Base-by-base conservation (phyloP, 1,139 yeast genomes). In the Nakaseomyces delphensis region DNA sequence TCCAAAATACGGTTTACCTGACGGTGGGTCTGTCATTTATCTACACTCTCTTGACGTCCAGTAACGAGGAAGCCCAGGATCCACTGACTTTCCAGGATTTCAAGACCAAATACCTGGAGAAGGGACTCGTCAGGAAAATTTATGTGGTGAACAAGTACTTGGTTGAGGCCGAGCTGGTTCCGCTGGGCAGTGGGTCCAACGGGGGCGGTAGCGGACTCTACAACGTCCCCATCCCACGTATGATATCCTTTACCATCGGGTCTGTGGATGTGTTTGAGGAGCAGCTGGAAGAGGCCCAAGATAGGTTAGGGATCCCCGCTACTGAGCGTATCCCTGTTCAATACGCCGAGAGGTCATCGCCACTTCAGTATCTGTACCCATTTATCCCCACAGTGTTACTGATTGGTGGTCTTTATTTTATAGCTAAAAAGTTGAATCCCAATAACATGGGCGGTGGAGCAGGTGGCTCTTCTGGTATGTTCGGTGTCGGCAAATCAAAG, bases 181-280 rank as follows among this genome's bases (percentile, higher is more conserved):
- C 73, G 2, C 79, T 80, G 13, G 78, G 36, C 10, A 13, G 15
- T 14, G 30, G 8, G 14, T 27, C 5, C n/a, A 11, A 11, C 14
- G 30, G 30, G n/a, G n/a, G n/a, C n/a, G n/a, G n/a, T n/a, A n/a
- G n/a, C n/a, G n/a, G n/a, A n/a, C n/a, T n/a, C n/a, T n/a, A n/a
- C n/a, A 14, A 13, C 46, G 47, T 20, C 49, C 43, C 11, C 42
- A 43, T 31, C 48, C 37, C 54, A 29, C 51, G 56, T 30, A 42
- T 53, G 20, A 68, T 76, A 24, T 69, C 69, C 15, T 93, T 93
- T 66, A 78, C 84, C 36, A 86, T 93, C 56, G 99, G 98, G 4
- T 84, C 95, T 0, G 78, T 89, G 19, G 96, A 87, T 54, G 70
- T 80, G n/a, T 91, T 93, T 64, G 98, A 93, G 65, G 78, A 81